phyloP scores from a whole-genome alignment of 345 rosid genomes.

The Pelargonium nanum region DNA sequence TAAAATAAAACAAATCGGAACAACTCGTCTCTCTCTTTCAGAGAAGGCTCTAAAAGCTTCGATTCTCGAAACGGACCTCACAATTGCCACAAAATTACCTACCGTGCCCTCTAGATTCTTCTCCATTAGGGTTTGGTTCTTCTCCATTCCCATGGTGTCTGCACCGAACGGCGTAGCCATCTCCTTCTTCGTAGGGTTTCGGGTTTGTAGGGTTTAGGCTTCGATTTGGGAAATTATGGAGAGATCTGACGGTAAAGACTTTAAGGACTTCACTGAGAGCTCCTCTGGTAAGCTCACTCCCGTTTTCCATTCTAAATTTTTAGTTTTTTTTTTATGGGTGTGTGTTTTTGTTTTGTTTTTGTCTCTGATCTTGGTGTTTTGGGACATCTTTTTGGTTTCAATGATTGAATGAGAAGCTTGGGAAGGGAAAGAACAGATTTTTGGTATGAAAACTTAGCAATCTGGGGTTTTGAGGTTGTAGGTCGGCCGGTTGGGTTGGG shows the following conservation, averaged over 20 bases:
- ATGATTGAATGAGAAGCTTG: neutral
- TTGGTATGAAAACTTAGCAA: neutral
- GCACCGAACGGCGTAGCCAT: neutral
- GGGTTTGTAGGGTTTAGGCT: conserved; percentile 13
- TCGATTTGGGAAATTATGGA: conserved; percentile 38
- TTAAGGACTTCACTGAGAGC: conserved; percentile 25
- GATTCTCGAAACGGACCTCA: neutral
- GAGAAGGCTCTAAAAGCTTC: too few species aligned
- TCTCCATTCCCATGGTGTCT: neutral
- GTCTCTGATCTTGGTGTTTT: conserved; percentile 3
- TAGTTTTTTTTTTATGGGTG: neutral
- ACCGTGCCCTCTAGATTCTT: too few species aligned
- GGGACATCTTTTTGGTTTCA: neutral
- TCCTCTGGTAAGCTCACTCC: conserved; percentile 35
- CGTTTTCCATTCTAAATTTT: neutral
- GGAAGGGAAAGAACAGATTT: neutral
- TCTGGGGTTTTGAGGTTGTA: neutral
- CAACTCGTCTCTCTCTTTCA: too few species aligned
- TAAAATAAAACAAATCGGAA: too few species aligned
- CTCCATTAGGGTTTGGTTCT: too few species aligned
- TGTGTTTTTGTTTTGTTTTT: neutral
- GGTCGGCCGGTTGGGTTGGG: neutral
- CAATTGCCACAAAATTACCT: too few species aligned
- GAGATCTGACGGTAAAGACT: conserved; percentile 44
- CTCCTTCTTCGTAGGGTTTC: neutral